Base-by-base conservation (phyloP, 306 rosid genomes). In the Calophaca sinica region DNA sequence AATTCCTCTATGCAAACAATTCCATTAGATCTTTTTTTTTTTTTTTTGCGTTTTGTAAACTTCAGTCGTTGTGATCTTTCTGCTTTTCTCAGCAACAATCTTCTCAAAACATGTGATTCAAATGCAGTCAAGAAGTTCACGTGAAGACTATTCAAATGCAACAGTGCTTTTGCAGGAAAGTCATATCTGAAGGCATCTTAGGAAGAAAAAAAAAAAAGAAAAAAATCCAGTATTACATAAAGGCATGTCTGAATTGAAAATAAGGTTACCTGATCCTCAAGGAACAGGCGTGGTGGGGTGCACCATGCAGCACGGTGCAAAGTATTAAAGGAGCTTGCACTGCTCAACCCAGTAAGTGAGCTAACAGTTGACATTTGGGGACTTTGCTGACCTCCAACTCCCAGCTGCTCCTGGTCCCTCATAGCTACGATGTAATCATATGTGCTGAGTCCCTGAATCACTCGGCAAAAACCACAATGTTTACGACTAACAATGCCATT, bases 261-360 rank as follows among this genome's bases (percentile, higher is more conserved):
- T 20, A 68, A 75, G 41, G 41, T 33, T 81, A 94, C 98, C 96
- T 94, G 97, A 86, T 94, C 96, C 74, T 94, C 98, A 13, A 94
- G 88, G 74, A 94, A 94, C 41, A 94, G 50, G 6, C 96, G 97
- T 1, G 98, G 97, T 0, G 98, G 98, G 1, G 98, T 94, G 82
- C 98, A 94, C 98, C 98, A 94, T 5, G 94, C 96, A n/a, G 91
- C 96, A 2, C 97, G 93, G 54, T 90, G 96, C 77, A 94, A 89
- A 31, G 88, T 88, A 64, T 89, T 80, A 58, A 94, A 90, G 58
- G 98, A 94, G 89, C 98, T 91, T 51, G 96, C 93, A 70, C 98
- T 94, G 87, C 98, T 94, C 78, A 94, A 71, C 62, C 94, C 98
- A 73, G 98, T 91, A 52, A 94, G 87, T 2, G 98, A 94, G 83